Evolutionary conservation across 177 flowering plant genomes (phyloP), one percentile per base, ranked within the genome.

Genomic region (Telopea speciosissima): DNA sequence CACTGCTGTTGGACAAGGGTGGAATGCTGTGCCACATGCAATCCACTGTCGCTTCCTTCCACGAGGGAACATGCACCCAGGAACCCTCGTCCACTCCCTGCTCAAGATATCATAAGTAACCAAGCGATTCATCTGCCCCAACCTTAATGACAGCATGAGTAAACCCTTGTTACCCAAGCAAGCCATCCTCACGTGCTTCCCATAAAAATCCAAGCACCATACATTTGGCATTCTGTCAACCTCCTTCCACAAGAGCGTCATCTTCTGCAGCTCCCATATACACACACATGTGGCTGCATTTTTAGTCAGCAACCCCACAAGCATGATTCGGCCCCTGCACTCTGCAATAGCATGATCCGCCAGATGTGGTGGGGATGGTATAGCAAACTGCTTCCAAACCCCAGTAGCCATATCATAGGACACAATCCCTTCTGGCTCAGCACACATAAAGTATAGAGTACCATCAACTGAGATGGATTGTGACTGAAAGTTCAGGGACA

Each of bases 201-300:
- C 99, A 45, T 95, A 95, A 84, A 95, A 93, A 49, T 95, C 99
- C 80, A 95, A 90, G 99, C 99, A 93, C 98, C 87, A 88, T 68
- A 88, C 68, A 71, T 95, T 95, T 95, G 99, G 99, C 99, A 95
- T 95, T 95, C 99, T 95, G 99, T 95, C 99, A 84, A 93, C 99
- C 99, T 95, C 99, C 96, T 93, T 95, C 99, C 99, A 95, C 85
- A 95, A 86, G 73, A 92, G 93, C 42, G 89, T 90, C 99, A 95
- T 95, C 86, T 83, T 92, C 85, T 95, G 98, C 79, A 95, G 90
- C 91, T 95, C 99, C 99, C 98, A 95, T 78, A 95, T 83, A 86
- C 92, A 95, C 23, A 93, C 97, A 64, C 99, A 93, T 2, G 97
- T 95, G 76, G 96, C 99, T 0, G 98, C 99, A 75, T 91, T 91